Evolutionary conservation across 164 flowering plant species (phyloP).

Genomic region (Saururus chinensis): DNA sequence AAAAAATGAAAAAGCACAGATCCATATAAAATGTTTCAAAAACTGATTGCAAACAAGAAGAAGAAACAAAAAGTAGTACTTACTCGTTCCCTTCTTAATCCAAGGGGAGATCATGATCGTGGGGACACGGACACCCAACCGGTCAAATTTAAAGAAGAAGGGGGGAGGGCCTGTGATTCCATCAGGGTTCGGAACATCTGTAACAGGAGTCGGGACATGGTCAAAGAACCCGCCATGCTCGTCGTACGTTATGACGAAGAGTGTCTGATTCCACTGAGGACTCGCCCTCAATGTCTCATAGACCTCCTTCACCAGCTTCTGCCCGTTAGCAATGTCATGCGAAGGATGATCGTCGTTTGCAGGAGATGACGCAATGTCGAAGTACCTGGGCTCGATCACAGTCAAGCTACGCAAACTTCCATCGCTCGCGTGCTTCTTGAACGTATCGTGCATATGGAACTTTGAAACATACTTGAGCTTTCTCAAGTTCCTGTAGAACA

Average conservation of each 20-base stretch:
- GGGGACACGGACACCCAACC: constrained; percentile 89
- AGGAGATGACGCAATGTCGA: constrained; percentile 50
- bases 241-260: constrained; percentile 76
- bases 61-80: too few relatives aligned
- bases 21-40: too few relatives aligned
- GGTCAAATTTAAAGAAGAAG: constrained; percentile 70
- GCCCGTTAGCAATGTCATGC: constrained; percentile 88
- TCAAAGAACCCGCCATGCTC: constrained; percentile 95
- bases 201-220: constrained; percentile 66
- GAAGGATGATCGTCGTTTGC: constrained; percentile 93
- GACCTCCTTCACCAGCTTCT: constrained; percentile 83
- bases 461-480: constrained; percentile 66
- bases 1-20: too few relatives aligned
- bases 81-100: constrained; percentile 83
- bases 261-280: constrained; percentile 91
- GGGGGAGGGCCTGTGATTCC: constrained; percentile 85
- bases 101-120: constrained; percentile 96
- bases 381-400: constrained; percentile 88
- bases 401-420: constrained; percentile 69
- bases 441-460: constrained; percentile 55
- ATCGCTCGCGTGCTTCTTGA: constrained; percentile 57
- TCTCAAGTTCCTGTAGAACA: constrained; percentile 71
- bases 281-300: constrained; percentile 75
- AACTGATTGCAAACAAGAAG: too few relatives aligned
- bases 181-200: constrained; percentile 81